A percentile compares a stretch with the other conserved stretches of the same genome.
These are phyloP conservation scores for Dioszegia aurantiaca DNA, from an alignment of 768 basidiomycete species.

Conservation along the genomic window DNA sequence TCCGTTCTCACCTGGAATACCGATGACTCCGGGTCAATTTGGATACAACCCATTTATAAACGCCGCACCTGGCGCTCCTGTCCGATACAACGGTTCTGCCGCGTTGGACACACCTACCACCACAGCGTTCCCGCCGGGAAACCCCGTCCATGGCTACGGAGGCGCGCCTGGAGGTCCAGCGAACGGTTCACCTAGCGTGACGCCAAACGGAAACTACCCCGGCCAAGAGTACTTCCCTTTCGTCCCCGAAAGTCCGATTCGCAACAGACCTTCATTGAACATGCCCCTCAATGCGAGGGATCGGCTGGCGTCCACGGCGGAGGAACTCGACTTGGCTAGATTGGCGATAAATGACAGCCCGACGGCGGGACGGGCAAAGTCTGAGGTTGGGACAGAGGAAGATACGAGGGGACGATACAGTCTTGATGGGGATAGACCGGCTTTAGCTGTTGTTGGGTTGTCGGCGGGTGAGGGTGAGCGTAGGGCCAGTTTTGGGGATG, in stretches of 20 bases:
- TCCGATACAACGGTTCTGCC: conserved; percentile 34
- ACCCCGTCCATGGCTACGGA: conserved; percentile 20
- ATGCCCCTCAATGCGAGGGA: conserved; percentile 30
- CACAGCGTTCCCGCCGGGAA: conserved; percentile 33
- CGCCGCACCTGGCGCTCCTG: conserved; percentile 64
- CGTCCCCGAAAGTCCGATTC: conserved; percentile 6
- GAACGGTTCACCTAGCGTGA: neutral
- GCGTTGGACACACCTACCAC: conserved; percentile 40
- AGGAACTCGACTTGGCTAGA: neutral
- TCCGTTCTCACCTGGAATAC: conserved; percentile 71
- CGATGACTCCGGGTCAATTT: conserved; percentile 51
- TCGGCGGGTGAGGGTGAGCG: conserved; percentile 12
- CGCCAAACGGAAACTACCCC: neutral
- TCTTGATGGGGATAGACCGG: conserved; percentile 24
- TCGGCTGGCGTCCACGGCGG: conserved; percentile 20
- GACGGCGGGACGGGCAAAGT: neutral
- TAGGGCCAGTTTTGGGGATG: conserved; percentile 34
- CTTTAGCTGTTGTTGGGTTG: neutral
- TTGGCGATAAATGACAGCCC: too few species aligned
- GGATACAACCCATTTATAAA: conserved; percentile 60
- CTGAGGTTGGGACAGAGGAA: neutral
- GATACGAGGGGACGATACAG: conserved; percentile 13
- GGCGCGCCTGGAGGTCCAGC: conserved; percentile 5
- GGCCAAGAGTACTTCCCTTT: conserved; percentile 17
- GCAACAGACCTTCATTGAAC: neutral